These are phyloP conservation scores for Microstroma glucosiphilum DNA, from an alignment of 1,284 basidiomycete species.

Conservation along the genomic window DNA sequence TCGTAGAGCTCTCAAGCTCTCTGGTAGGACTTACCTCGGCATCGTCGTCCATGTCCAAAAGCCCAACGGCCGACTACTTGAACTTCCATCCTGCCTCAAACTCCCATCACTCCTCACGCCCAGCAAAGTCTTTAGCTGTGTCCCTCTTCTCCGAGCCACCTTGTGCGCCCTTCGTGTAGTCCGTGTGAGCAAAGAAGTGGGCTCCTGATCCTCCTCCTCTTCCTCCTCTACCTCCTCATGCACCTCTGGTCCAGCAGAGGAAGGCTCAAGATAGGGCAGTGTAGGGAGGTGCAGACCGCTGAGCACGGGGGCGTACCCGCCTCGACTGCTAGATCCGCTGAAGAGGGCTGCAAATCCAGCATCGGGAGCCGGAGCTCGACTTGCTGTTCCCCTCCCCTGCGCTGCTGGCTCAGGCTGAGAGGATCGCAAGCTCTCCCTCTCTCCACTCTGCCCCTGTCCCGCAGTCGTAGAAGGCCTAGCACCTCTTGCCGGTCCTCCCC, in stretches of 20 bases:
- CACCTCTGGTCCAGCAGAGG: conserved; percentile 9
- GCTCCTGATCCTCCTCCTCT: neutral
- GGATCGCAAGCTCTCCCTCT: no score
- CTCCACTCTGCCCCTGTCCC: no score
- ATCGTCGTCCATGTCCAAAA: conserved; percentile 83
- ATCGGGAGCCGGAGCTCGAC: conserved; percentile 8
- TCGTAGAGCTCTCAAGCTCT: neutral
- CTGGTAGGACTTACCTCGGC: conserved; percentile 48
- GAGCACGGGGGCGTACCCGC: conserved; percentile 15
- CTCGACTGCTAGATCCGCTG: conserved; percentile 1
- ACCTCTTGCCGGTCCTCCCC: neutral
- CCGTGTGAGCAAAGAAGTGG: neutral
- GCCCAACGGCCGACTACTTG: conserved; percentile 57
- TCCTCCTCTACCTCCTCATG: conserved; percentile 15
- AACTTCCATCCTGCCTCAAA: conserved; percentile 11
- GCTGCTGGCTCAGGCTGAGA: no score
- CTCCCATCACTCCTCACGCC: conserved; percentile 7
- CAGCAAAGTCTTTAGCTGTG: conserved; percentile 9
- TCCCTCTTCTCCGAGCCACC: no score
- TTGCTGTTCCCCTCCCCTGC: neutral
- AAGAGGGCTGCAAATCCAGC: conserved; percentile 4
- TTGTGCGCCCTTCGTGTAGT: neutral
- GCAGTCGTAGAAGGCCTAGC: neutral
- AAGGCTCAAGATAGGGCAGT: conserved; percentile 14
- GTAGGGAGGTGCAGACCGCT: conserved; percentile 4